A percentile compares a stretch with the other conserved stretches of the same genome.
Evolutionary conservation across 2,329 filamentous ascomycete genomes (phyloP).

Genomic region (Exophiala phaeomuriformis): DNA sequence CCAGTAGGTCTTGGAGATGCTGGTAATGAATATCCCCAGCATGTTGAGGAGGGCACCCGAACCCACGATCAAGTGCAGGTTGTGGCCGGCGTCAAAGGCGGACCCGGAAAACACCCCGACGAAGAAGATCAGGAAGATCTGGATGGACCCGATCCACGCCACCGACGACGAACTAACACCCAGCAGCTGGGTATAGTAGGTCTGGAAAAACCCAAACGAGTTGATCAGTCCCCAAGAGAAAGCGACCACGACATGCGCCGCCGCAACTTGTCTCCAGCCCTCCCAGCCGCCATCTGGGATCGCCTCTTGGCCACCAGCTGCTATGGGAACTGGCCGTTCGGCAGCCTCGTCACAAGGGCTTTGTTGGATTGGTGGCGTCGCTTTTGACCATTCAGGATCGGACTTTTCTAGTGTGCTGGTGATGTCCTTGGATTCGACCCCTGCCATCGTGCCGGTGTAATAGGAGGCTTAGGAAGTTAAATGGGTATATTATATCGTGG

Average conservation of each 20-base stretch:
- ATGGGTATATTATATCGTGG: too few relatives aligned
- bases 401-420: too few relatives aligned
- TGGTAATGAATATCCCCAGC: constrained; percentile 26
- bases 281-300: too few relatives aligned
- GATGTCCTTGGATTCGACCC: too few relatives aligned
- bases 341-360: too few relatives aligned
- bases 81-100: constrained; percentile 57
- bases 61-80: constrained; percentile 44
- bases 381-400: too few relatives aligned
- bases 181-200: constrained; percentile 67
- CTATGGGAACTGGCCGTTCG: too few relatives aligned
- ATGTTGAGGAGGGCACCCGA: constrained; percentile 13
- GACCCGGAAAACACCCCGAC: constrained; percentile 79
- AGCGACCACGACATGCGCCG: constrained; percentile 54
- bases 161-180: constrained; percentile 61
- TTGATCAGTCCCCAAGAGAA: constrained; percentile 51
- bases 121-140: constrained; percentile 75
- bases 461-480: too few relatives aligned
- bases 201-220: constrained; percentile 61
- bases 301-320: too few relatives aligned
- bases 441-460: too few relatives aligned
- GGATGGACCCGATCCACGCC: constrained; percentile 82
- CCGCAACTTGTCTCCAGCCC: too few relatives aligned
- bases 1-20: constrained; percentile 42
- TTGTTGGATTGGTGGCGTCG: too few relatives aligned